phyloP scores from a whole-genome alignment of 2,329 filamentous ascomycete species.

The Gyromitra esculenta region DNA sequence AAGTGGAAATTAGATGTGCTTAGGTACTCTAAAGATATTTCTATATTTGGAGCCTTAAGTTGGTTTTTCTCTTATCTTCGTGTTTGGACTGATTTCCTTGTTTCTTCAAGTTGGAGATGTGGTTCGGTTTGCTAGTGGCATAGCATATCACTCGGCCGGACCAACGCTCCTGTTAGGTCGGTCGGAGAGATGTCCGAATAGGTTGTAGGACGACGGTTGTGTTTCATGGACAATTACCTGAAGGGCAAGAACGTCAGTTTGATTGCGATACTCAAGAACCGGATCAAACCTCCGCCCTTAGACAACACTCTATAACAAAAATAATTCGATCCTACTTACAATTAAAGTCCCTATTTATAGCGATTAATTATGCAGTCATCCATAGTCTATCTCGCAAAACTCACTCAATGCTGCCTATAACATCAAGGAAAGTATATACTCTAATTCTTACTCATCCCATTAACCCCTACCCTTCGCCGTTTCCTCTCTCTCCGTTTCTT shows the following conservation, averaged over 20 bases:
- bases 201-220: not conserved
- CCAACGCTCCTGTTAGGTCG: not conserved
- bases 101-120: slow-evolving; percentile 19
- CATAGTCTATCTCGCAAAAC: not conserved
- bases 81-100: not conserved
- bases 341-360: not conserved
- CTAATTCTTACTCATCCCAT: not conserved
- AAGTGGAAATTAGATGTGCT: slow-evolving; percentile 8
- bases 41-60: not conserved
- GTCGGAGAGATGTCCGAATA: not conserved
- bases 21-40: not conserved
- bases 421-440: not conserved
- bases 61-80: not conserved
- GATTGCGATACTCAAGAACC: not conserved
- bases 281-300: not conserved
- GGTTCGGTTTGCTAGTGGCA: slow-evolving; percentile 32
- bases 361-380: not conserved
- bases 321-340: not conserved
- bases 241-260: not conserved
- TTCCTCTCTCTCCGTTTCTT: not conserved
- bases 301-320: not conserved
- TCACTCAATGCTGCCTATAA: not conserved
- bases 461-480: not conserved
- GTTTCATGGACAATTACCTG: not conserved
- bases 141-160: slow-evolving; percentile 30